Evolutionary conservation across 805 yeast genomes (phyloP), one percentile per base, ranked within the genome.

Genomic region (Cyberlindnera saturnus): DNA sequence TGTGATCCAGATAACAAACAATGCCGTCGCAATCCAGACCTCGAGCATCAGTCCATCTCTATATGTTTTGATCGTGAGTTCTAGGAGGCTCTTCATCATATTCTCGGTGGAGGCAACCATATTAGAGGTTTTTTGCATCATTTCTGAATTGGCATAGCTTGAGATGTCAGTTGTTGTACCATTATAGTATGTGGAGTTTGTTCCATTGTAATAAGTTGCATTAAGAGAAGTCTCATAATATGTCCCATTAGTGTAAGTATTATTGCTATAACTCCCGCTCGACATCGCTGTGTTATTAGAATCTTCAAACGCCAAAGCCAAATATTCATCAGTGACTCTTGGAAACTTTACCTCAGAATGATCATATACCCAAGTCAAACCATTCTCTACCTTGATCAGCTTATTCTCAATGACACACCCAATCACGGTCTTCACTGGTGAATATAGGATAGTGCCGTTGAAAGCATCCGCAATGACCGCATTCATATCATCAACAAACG

Each of bases 351-450:
- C 62, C 14, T 77, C 69, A 3, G 89, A 70, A 48, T 85, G 69
- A 31, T 81, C 66, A 51, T 82, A 70, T 2, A 89, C 65, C 97
- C 97, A 93, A 2, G 81, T 74, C 42, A 90, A 63, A 0, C 95
- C 98, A 28, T 74, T 57, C 49, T 85, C 85, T 3, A 88, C 67
- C 18, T 73, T 69, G 13, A 69, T 70, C 6, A 91, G 60, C 54
- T 91, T 93, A 39, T 82, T 69, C 15, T 86, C 91, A 32, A 93
- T 69, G 3, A 86, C 77, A 65, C 99, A 91, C 29, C 81, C 79
- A 4, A 90, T 84, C 0, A 88, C 78, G 0, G 82, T 72, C 26
- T 73, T 70, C 37, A 88, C 70, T 0, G 95, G 85, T 1, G 59
- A 59, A 38, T 79, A 75, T 10, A 91, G 64, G 0, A 84, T 75